Evolutionary conservation across 352 stramenopile genomes (phyloP), one percentile per base, ranked within the genome.

Genomic region (Globisporangium nagaii): DNA sequence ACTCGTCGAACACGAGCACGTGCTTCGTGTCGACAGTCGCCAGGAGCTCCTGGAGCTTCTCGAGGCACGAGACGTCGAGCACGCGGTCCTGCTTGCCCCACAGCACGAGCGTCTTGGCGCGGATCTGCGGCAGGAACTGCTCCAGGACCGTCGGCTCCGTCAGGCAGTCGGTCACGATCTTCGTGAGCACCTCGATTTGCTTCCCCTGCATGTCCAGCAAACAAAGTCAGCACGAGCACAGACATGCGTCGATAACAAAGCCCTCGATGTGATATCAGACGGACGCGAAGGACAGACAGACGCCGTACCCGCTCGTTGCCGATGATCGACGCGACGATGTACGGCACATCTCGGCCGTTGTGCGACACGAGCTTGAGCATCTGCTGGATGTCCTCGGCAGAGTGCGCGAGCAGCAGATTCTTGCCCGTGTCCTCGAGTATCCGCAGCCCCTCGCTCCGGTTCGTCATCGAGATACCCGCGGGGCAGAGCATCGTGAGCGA

Each of bases 401-500:
- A 88, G 37, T 75, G 66, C 12, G 76, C 77, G 2, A 88, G 70
- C 65, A 90, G 53, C 45, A 88, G 24, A 52, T 91, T 91, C 24
- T 68, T 68, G 25, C 78, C 76, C 30, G 75, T 75, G 25, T 87
- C 68, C 45, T 87, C 73, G 3, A 88, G 68, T 44, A 86, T 56
- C n/a, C 64, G 70, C 37, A 86, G 60, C 22, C 73, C 48, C 8
- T 75, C 65, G 50, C 78, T 91, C 54, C 82, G 84, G 44, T 63
- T 77, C 19, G 68, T 70, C 78, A 89, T 89, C 0, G 69, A 73
- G 56, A 91, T 75, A 0, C 81, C 81, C 10, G 81, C 81, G 1
- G 81, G 81, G 41, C 81, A 91, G 32, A 91, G 68, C 66, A 91
- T 79, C 10, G 81, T 91, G 9, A 89, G 40, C 12, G 78, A 84